Evolutionary conservation across 805 yeast species (phyloP).

Genomic region (Cyberlindnera americana): DNA sequence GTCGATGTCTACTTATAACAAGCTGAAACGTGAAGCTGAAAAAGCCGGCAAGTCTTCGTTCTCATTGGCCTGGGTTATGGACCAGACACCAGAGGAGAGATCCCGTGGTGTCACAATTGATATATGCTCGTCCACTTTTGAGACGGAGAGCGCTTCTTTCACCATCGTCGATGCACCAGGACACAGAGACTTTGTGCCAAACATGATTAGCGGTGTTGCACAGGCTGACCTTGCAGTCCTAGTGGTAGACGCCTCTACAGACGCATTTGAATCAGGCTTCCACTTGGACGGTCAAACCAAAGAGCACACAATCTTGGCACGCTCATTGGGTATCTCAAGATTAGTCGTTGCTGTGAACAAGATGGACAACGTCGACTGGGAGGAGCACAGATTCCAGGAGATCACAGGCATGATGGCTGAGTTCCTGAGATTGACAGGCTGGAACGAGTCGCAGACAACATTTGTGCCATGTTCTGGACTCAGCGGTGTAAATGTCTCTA

Average conservation of each 20-base stretch:
- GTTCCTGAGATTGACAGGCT: conserved; percentile 84
- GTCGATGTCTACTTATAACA: conserved; percentile 94
- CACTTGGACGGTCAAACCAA: conserved; percentile 94
- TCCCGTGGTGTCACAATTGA: conserved; percentile 97
- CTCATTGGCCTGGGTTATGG: conserved; percentile 97
- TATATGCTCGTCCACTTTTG: conserved; percentile 90
- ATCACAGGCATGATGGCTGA: conserved; percentile 71
- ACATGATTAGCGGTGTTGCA: conserved; percentile 93
- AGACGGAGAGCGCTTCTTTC: conserved; percentile 84
- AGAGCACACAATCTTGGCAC: conserved; percentile 90
- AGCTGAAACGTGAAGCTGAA: conserved; percentile 97
- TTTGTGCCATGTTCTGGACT: conserved; percentile 92
- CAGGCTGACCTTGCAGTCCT: conserved; percentile 92
- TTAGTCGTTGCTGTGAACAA: conserved; percentile 89
- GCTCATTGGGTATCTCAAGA: conserved; percentile 85
- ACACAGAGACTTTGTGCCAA: conserved; percentile 95
- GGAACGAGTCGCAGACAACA: conserved; percentile 75
- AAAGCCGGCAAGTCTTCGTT: conserved; percentile 96
- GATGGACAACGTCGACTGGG: conserved; percentile 94
- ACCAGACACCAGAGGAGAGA: conserved; percentile 93
- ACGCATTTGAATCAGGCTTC: conserved; percentile 96
- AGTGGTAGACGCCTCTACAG: conserved; percentile 88
- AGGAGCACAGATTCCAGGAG: conserved; percentile 75
- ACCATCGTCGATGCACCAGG: conserved; percentile 96
- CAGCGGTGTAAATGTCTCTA: conserved; percentile 89